Conservation (phyloP, 1,284 basidiomycete genomes). For the Heterobasidion parviporum region DNA sequence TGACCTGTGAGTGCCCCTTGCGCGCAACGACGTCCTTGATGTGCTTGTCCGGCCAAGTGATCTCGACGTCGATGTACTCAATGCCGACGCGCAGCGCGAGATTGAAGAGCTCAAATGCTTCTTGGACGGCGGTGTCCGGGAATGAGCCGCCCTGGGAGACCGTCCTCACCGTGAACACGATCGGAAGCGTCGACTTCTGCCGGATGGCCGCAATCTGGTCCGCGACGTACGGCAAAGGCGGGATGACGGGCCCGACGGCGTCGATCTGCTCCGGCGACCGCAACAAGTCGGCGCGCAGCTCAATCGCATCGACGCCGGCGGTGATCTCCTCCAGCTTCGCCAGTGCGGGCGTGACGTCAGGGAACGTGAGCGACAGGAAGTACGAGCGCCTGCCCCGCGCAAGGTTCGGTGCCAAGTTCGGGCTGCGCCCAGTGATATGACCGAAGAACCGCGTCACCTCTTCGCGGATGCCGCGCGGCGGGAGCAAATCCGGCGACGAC, state of each 20-base stretch:
- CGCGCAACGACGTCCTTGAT: conserved; percentile 53
- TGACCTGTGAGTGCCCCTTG: conserved; percentile 74
- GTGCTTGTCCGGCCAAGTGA: conserved; percentile 60
- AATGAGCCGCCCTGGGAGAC: conserved; percentile 87
- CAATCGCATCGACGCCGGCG: conserved; percentile 87
- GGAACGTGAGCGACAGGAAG: conserved; percentile 91
- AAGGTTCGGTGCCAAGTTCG: conserved; percentile 61
- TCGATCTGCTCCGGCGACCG: conserved; percentile 43
- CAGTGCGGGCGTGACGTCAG: conserved; percentile 73
- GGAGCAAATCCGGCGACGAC: not conserved
- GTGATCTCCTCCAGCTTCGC: conserved; percentile 65
- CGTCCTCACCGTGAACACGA: conserved; percentile 90
- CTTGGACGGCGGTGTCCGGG: conserved; percentile 71
- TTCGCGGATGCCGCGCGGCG: conserved; percentile 20
- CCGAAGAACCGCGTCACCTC: conserved; percentile 80
- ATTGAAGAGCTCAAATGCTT: conserved; percentile 73
- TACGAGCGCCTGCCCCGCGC: conserved; percentile 63
- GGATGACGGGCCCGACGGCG: conserved; percentile 46
- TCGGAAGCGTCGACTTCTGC: conserved; percentile 72
- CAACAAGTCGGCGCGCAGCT: conserved; percentile 89
- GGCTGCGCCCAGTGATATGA: conserved; percentile 73
- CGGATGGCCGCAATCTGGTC: conserved; percentile 79
- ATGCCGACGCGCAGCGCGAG: conserved; percentile 80
- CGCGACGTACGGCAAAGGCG: conserved; percentile 69
- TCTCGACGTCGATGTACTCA: conserved; percentile 93